Evolutionary conservation across 768 basidiomycete genomes (phyloP).

Genomic region (Suillus luteus): DNA sequence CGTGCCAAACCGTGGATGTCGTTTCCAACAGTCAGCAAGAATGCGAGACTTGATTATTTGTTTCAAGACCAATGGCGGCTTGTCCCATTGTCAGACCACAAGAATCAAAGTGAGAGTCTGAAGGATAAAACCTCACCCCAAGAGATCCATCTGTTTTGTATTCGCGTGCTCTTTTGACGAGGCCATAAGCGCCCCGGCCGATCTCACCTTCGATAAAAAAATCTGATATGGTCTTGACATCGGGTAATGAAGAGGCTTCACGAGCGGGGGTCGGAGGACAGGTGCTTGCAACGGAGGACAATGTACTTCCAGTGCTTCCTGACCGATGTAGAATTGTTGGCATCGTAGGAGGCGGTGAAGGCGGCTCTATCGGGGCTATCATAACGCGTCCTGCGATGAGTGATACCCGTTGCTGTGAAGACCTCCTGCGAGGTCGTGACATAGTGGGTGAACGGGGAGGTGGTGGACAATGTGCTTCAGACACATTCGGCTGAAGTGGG

Average conservation of each 20-base stretch:
- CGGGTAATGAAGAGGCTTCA: slow-evolving; percentile 35
- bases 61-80: slow-evolving; percentile 94
- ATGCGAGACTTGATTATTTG: slow-evolving; percentile 99
- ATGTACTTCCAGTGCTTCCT: slow-evolving; percentile 60
- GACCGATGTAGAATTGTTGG: slow-evolving; percentile 67
- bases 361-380: slow-evolving; percentile 75
- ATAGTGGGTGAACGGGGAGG: slow-evolving; percentile 54
- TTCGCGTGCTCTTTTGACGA: slow-evolving; percentile 89
- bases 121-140: slow-evolving; percentile 63
- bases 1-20: slow-evolving; percentile 90
- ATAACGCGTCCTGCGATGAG: slow-evolving; percentile 80
- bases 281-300: slow-evolving; percentile 61
- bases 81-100: slow-evolving; percentile 18
- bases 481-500: slow-evolving; percentile 23
- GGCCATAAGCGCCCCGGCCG: slow-evolving; percentile 92
- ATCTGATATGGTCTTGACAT: slow-evolving; percentile 78
- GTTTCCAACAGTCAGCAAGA: slow-evolving; percentile 99
- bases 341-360: slow-evolving; percentile 60
- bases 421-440: slow-evolving; percentile 70
- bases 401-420: slow-evolving; percentile 84
- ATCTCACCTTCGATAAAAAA: slow-evolving; percentile 87
- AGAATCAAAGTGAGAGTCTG: slow-evolving; percentile 20
- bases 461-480: slow-evolving; percentile 30
- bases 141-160: slow-evolving; percentile 69
- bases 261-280: slow-evolving; percentile 62